Percentiles rank a stretch among this genome's conserved stretches.
phyloP scores from a whole-genome alignment of 2,329 filamentous ascomycete species.

The Exophiala mesophila region DNA sequence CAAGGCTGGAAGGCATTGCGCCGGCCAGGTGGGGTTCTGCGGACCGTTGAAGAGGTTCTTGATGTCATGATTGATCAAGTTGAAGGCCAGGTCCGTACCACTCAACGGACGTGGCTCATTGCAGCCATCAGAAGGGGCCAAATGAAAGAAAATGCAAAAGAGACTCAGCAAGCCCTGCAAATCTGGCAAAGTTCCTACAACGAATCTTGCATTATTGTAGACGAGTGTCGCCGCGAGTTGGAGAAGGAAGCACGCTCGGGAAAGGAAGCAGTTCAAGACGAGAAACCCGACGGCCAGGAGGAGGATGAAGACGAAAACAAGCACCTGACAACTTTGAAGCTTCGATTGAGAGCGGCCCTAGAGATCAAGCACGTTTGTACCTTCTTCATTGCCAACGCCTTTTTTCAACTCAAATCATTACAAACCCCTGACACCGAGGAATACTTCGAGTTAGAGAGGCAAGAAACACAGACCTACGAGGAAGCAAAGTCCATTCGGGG shows the following conservation, averaged over 20 bases:
- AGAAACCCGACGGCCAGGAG: conserved; percentile 35
- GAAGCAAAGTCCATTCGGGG: conserved; percentile 69
- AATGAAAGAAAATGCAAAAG: conserved; percentile 68
- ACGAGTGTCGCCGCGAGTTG: conserved; percentile 61
- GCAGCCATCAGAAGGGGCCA: conserved; percentile 67
- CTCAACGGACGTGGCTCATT: conserved; percentile 64
- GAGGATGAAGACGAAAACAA: conserved; percentile 34
- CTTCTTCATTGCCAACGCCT: conserved; percentile 80
- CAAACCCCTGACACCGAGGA: conserved; percentile 48
- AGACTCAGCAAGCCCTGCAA: conserved; percentile 61
- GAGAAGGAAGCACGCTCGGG: conserved; percentile 37
- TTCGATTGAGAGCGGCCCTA: conserved; percentile 65
- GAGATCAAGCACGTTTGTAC: conserved; percentile 75
- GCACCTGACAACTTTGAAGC: conserved; percentile 55
- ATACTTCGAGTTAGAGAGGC: conserved; percentile 57
- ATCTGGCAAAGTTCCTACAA: conserved; percentile 61
- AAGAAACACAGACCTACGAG: conserved; percentile 71
- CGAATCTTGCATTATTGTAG: conserved; percentile 47
- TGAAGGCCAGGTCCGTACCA: conserved; percentile 59
- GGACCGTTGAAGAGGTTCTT: conserved; percentile 80
- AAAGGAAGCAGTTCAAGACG: conserved; percentile 32
- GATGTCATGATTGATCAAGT: conserved; percentile 88
- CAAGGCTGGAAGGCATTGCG: conserved; percentile 62
- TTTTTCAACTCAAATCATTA: conserved; percentile 76
- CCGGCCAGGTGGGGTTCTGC: conserved; percentile 62